Evolutionary conservation across 2,329 filamentous ascomycete species (phyloP), one percentile per base, ranked within the genome.

Genomic region (Colletotrichum sojae): DNA sequence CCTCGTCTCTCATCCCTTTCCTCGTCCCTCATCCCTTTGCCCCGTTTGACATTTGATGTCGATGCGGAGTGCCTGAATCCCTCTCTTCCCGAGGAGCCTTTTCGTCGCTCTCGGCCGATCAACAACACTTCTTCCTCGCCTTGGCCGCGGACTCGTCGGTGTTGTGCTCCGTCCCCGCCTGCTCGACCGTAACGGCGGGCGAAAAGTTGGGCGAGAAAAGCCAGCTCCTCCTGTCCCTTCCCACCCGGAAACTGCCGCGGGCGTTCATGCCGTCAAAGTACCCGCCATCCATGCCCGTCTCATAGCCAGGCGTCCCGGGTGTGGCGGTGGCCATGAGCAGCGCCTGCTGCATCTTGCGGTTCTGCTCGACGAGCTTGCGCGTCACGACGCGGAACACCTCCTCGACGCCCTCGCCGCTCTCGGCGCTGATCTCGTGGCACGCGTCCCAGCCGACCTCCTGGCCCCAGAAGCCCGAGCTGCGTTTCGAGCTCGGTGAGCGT

Each of bases 391-490:
- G 88, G 75, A 98, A 98, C 0, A 99, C 94, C 81, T 98, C 96
- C 75, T 98, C 96, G 18, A 99, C 95, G 18, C 95, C 95, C 83
- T 98, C 95, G 65, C 95, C 95, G 76, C 92, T 94, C 84, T 97
- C 95, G 55, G 95, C 95, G 74, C 91, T 95, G 77, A 99, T 95
- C 83, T 99, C 96, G 80, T 98, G 96, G 79, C 95, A 98, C 71
- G 94, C 97, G 76, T 98, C 95, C 95, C 95, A 98, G 60, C 95
- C 94, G 6, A 94, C 90, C 77, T 98, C 95, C 78, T 96, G 93
- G 22, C 92, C 94, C 95, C 95, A 98, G 81, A 94, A 94, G 2
- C 92, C 92, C 45, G 89, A 92, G 75, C 89, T 92, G 49, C 90
- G 84, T 78, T 91, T 91, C 54, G 87, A 89, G 74, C 85, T 87